Evolutionary conservation across 768 basidiomycete species (phyloP).

Genomic region (Termitomyces sp.): DNA sequence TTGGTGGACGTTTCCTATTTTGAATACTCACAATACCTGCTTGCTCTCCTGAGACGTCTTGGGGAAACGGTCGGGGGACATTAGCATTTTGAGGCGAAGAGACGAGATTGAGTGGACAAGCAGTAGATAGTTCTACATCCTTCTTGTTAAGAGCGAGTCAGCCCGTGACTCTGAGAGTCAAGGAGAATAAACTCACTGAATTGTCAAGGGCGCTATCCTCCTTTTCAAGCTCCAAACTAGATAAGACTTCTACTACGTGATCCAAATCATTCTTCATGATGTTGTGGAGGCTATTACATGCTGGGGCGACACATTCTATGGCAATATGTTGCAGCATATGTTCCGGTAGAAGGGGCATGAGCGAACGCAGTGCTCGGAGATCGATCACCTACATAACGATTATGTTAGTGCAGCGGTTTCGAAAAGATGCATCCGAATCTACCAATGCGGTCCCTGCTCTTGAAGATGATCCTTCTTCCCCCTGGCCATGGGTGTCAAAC

Average conservation of each 20-base stretch:
- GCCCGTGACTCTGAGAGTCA: background rate
- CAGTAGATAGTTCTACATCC: background rate
- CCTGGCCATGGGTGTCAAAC: background rate
- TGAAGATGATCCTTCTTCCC: background rate
- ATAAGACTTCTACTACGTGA: background rate
- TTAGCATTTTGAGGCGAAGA: background rate
- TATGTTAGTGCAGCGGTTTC: background rate
- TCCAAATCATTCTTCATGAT: background rate
- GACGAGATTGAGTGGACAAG: slow-evolving; percentile 1
- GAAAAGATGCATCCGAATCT: background rate
- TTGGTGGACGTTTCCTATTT: background rate
- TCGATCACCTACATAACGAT: background rate
- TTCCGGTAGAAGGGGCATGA: background rate
- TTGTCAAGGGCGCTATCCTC: background rate
- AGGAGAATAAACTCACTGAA: background rate
- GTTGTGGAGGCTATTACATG: background rate
- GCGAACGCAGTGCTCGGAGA: background rate
- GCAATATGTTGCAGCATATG: background rate
- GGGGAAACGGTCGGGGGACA: background rate
- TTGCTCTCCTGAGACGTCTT: background rate
- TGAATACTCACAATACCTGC: background rate
- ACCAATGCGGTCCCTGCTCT: background rate
- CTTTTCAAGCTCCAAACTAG: background rate
- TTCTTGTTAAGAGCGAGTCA: background rate
- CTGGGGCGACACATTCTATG: background rate